Base-by-base conservation (phyloP, 108 stramenopile species). In the Cyclostephanos invisitatus region DNA sequence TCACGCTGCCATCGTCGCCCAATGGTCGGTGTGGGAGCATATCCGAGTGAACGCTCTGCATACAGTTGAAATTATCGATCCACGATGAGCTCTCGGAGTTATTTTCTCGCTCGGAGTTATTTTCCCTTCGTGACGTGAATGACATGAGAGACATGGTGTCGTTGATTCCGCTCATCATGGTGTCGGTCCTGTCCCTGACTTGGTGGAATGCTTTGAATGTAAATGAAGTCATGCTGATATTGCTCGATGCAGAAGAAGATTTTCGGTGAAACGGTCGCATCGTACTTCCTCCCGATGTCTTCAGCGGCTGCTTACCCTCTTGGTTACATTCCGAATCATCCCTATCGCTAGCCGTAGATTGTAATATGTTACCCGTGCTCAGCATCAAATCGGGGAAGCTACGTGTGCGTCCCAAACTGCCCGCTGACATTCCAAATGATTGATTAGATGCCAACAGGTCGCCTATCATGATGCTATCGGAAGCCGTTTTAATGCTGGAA, bases 91-190 rank as follows among this genome's bases (percentile, higher is more conserved):
- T 38, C 38, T 46, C 66, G 36, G 67, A 11, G 8, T 59, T 59
- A 8, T 35, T 59, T 17, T 71, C 68, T 68, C 68, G 66, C 38
- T 54, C 66, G 36, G 67, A 11, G 8, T 59, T 59, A 8, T 15
- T 59, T 36, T 71, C 68, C 64, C 68, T 71, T 8, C 53, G 58
- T 54, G 70, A 67, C 49, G 72, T 72, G 24, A 79, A 62, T 37
- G 78, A 79, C 78, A 79, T 79, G 42, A 79, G 60, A 8, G 78
- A 79, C 78, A 79, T 73, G 58, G 67, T 72, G 64, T 79, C 78
- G 11, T 73, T 67, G 15, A 79, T 55, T 36, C 66, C 78, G 60
- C 72, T 73, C 2, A 73, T 42, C 21, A 50, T 71, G 15, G 78
- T 79, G 50, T 73, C 72, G 27, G 57, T 58, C 46, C 72, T 67